A percentile compares a stretch with the other conserved stretches of the same genome.
phyloP scores from a whole-genome alignment of 805 yeast genomes.

The Kuraishia floccosa region DNA sequence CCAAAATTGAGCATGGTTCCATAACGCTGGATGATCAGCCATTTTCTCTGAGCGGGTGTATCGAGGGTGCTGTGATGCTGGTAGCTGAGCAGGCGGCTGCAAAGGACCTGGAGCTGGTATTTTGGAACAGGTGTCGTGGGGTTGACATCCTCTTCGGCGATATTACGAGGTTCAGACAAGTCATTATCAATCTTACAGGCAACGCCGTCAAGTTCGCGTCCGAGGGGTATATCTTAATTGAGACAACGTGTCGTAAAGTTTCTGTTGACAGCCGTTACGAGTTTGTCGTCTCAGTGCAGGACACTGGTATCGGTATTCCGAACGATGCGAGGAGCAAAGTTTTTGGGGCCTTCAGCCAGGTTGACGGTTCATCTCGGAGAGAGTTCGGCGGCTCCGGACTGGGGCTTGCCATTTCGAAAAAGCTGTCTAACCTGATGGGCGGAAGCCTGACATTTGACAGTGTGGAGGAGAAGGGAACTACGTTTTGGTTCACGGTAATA shows the following conservation, averaged over 20 bases:
- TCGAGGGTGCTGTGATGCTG: conserved; percentile 34
- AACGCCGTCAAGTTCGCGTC: conserved; percentile 42
- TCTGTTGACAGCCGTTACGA: conserved; percentile 22
- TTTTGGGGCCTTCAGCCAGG: conserved; percentile 43
- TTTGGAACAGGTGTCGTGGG: conserved; percentile 26
- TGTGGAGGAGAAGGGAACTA: conserved; percentile 32
- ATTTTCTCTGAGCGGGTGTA: conserved; percentile 30
- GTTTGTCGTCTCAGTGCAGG: conserved; percentile 27
- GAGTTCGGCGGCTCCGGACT: conserved; percentile 42
- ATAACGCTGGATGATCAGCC: conserved; percentile 30
- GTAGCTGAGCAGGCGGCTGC: conserved; percentile 35
- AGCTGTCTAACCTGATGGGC: conserved; percentile 83
- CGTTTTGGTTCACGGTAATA: conserved; percentile 26
- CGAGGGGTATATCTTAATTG: conserved; percentile 28
- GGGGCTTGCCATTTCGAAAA: conserved; percentile 67
- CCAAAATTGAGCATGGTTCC: conserved; percentile 45
- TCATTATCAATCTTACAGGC: conserved; percentile 38
- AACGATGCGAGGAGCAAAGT: conserved; percentile 28
- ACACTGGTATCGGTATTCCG: conserved; percentile 46
- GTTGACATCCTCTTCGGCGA: conserved; percentile 32
- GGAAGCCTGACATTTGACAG: conserved; percentile 35
- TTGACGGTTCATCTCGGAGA: conserved; percentile 41
- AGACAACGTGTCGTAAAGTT: conserved; percentile 14
- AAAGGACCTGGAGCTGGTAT: conserved; percentile 32
- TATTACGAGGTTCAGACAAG: conserved; percentile 36